phyloP scores from a whole-genome alignment of 2,329 filamentous ascomycete genomes.

The Colletotrichum camelliae region DNA sequence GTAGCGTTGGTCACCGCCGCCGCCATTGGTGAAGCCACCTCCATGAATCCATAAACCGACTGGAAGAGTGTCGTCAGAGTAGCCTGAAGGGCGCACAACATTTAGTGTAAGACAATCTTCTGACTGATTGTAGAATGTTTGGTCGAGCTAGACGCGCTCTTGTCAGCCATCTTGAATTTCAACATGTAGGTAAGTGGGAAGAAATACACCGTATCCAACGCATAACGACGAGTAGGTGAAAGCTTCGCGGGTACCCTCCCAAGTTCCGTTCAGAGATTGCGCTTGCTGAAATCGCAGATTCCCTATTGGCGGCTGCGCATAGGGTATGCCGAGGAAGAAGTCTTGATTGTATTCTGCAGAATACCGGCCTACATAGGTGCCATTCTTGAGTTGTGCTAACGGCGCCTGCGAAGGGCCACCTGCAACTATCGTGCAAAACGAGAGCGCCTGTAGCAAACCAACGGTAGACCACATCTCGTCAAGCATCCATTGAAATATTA shows the following conservation, averaged over 20 bases:
- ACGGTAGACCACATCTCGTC: background rate
- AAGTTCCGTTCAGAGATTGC: background rate
- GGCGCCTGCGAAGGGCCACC: background rate
- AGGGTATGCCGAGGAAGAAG: background rate
- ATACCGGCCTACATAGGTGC: background rate
- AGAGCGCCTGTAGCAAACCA: background rate
- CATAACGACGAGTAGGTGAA: background rate
- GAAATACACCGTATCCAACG: background rate
- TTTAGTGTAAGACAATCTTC: background rate
- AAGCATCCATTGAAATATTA: background rate
- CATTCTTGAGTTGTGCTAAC: background rate
- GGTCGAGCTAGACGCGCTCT: background rate
- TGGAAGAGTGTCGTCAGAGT: background rate
- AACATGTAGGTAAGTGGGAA: background rate
- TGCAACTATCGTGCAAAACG: background rate
- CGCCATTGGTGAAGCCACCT: conserved; percentile 17
- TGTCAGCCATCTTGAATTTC: background rate
- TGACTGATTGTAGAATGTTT: background rate
- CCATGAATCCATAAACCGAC: background rate
- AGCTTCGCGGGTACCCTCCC: background rate
- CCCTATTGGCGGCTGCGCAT: background rate
- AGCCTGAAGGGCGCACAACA: background rate
- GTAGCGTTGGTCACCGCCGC: background rate
- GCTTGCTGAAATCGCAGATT: background rate
- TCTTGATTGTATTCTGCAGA: background rate